phyloP scores from a whole-genome alignment of 1,139 yeast species.

The Hansenula anomala region DNA sequence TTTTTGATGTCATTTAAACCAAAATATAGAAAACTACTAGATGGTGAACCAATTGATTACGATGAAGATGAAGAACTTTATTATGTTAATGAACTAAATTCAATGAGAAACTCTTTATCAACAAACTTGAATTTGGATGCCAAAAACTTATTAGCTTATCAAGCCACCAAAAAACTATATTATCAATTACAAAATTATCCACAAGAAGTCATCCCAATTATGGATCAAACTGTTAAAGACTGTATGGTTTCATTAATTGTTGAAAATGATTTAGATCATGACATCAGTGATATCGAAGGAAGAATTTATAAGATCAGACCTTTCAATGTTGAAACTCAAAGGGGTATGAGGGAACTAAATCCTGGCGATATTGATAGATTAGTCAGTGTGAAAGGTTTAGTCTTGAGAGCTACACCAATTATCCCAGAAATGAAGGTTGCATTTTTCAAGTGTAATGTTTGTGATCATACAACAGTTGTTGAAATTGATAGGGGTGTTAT shows the following conservation, averaged over 20 bases:
- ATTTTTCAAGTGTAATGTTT: conserved; percentile 90
- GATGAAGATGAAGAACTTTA: conserved; percentile 69
- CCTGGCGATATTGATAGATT: conserved; percentile 95
- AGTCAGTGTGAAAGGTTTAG: conserved; percentile 87
- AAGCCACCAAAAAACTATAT: conserved; percentile 72
- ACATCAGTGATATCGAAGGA: conserved; percentile 59
- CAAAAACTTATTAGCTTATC: conserved; percentile 69
- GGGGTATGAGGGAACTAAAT: conserved; percentile 91
- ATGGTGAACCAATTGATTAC: conserved; percentile 40
- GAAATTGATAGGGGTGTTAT: conserved; percentile 94
- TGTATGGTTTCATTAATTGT: conserved; percentile 76
- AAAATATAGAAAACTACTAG: conserved; percentile 64
- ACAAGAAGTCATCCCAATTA: conserved; percentile 93
- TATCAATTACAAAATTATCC: conserved; percentile 89
- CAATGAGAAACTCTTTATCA: conserved; percentile 73
- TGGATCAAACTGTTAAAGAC: conserved; percentile 95
- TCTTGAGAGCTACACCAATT: conserved; percentile 81
- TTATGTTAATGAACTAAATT: conserved; percentile 68
- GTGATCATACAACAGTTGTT: conserved; percentile 89
- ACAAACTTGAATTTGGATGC: conserved; percentile 85
- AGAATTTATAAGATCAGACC: conserved; percentile 87
- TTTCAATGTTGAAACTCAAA: conserved; percentile 60
- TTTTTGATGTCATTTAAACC: conserved; percentile 80
- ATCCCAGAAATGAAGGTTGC: conserved; percentile 99
- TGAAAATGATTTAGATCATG: conserved; percentile 41